Evolutionary conservation across 805 yeast species (phyloP), one percentile per base, ranked within the genome.

Genomic region (Suhomyces vadensis): DNA sequence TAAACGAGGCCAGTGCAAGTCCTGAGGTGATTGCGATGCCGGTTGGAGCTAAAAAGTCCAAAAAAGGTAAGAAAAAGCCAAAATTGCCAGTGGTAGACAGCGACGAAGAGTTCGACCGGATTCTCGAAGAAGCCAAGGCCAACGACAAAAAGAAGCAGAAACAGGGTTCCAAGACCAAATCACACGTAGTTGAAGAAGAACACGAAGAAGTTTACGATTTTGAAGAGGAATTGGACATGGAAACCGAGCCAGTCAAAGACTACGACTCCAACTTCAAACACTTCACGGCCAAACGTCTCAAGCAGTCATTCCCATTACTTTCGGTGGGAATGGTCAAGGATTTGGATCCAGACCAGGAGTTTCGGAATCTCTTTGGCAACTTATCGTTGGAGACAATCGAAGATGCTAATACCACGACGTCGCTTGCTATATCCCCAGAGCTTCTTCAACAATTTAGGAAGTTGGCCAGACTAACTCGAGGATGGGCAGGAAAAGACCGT

Each of bases 401-500:
- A 43, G 92, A 86, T 60, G 90, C 88, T 0, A 85, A 85, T 53
- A 75, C 86, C 1, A 79, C 88, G n/a, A 77, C 90, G 0, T 81
- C 91, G 0, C 70, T 83, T 2, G 79, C 83, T 26, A 76, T 81
- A 0, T 77, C 86, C 0, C 92, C 91, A 0, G 90, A 84, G 48
- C 77, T 80, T 14, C 61, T 85, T 44, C 78, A 73, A 40, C 87
- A 83, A 55, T 78, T 84, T 51, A 83, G 80, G 53, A 74, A 74
- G 63, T 49, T 75, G 64, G 74, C 79, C 6, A 69, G 75, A 43
- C 59, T 77, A n/a, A 80, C 87, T 0, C 74, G 87, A 54, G 90
- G 89, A 19, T 88, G 96, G 96, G 85, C 89, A 36, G 95, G 95
- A 0, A 77, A 79, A 49, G 95, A 87, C 55, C 79, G 83, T 49